Conservation (phyloP, 257 asterid species). For the Lavandula angustifolia region DNA sequence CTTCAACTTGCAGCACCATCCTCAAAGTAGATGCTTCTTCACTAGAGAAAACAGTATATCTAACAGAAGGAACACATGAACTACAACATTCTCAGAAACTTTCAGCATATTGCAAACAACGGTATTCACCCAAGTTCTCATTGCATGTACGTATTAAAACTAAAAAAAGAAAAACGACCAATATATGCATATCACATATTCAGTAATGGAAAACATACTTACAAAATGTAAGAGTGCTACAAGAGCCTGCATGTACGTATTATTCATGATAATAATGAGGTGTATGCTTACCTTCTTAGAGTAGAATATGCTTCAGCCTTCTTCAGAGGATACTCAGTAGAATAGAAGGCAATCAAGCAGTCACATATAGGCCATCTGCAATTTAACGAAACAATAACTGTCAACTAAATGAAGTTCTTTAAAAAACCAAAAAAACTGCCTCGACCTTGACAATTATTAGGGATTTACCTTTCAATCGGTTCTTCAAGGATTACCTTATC, state of each 20-base stretch:
- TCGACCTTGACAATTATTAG: neutral
- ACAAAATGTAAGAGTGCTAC: conserved; percentile 20
- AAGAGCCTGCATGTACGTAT: neutral
- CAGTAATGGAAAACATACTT: neutral
- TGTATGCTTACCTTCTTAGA: conserved; percentile 68
- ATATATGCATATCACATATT: neutral
- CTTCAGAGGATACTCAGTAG: conserved; percentile 76
- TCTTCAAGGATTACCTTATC: conserved; percentile 88
- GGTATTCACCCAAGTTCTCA: neutral
- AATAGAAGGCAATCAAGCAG: conserved; percentile 91
- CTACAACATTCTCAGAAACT: no score
- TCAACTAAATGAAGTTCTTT: neutral
- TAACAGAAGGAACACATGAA: neutral
- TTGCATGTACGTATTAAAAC: neutral
- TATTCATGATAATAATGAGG: neutral
- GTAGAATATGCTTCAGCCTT: conserved; percentile 92
- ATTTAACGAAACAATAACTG: conserved; percentile 10
- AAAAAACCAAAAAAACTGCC: neutral
- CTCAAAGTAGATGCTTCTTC: no score
- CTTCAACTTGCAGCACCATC: no score
- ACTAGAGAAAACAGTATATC: neutral
- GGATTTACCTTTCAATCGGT: conserved; percentile 75
- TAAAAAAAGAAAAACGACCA: neutral
- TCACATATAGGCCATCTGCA: conserved; percentile 96
- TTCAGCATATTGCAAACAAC: neutral